Conservation (phyloP, 1,284 basidiomycete genomes). For the Trichosporon asahii region DNA sequence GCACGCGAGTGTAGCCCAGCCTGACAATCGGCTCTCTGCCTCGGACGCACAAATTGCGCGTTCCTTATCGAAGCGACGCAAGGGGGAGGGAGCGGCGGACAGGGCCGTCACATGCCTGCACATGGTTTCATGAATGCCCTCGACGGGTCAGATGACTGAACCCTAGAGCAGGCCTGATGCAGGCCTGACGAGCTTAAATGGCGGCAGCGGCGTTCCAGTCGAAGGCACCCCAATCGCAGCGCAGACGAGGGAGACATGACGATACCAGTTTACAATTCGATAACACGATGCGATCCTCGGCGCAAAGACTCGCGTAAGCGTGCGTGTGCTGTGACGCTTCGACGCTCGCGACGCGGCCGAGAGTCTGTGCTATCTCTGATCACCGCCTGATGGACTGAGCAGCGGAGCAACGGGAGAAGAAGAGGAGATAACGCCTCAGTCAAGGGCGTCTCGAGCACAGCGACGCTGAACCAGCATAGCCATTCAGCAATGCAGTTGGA, state of each 20-base stretch:
- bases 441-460: not conserved
- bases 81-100: not conserved
- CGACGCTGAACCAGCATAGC: not conserved
- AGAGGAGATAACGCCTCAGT: not conserved
- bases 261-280: not conserved
- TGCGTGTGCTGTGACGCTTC: not conserved
- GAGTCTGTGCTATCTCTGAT: not conserved
- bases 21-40: not conserved
- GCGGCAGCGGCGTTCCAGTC: not conserved
- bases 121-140: not conserved
- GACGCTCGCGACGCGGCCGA: not conserved
- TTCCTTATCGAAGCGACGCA: not conserved
- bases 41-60: not conserved
- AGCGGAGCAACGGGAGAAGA: no score
- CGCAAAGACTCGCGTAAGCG: not conserved
- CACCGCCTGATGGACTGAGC: not conserved
- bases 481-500: not conserved
- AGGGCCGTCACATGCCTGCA: not conserved
- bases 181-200: not conserved
- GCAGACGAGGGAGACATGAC: not conserved
- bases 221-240: not conserved
- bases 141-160: not conserved
- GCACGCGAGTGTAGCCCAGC: not conserved
- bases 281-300: not conserved
- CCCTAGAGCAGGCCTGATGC: not conserved